These are phyloP conservation scores for Sparassis latifolia DNA, from an alignment of 1,284 basidiomycete genomes.

Conservation along the genomic window DNA sequence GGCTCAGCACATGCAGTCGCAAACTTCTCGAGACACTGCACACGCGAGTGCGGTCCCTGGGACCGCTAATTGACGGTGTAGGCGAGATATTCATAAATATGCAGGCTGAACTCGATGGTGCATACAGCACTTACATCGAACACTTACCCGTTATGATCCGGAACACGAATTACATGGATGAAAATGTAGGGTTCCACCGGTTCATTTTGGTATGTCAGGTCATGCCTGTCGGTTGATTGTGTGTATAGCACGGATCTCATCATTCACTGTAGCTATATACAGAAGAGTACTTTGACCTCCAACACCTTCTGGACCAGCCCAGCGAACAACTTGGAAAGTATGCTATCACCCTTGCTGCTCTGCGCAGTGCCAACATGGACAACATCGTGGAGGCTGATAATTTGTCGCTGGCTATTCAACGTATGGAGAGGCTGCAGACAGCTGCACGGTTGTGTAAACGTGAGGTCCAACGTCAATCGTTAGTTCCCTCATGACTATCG, in stretches of 20 bases:
- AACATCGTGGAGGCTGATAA: slow-evolving; percentile 80
- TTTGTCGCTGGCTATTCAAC: slow-evolving; percentile 65
- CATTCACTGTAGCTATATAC: slow-evolving; percentile 63
- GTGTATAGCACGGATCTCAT: slow-evolving; percentile 7
- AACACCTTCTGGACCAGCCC: slow-evolving; percentile 83
- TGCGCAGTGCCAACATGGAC: slow-evolving; percentile 71
- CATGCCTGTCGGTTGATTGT: not conserved
- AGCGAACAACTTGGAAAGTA: slow-evolving; percentile 89
- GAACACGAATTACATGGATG: slow-evolving; percentile 73
- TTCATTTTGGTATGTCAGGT: slow-evolving; percentile 74
- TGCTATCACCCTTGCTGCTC: slow-evolving; percentile 81
- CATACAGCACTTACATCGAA: slow-evolving; percentile 84
- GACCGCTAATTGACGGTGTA: slow-evolving; percentile 77
- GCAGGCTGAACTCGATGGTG: slow-evolving; percentile 81
- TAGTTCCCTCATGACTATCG: slow-evolving; percentile 25
- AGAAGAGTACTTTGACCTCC: slow-evolving; percentile 76
- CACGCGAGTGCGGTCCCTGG: slow-evolving; percentile 84
- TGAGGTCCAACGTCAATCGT: slow-evolving; percentile 86
- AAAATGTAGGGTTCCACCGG: slow-evolving; percentile 76
- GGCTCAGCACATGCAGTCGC: slow-evolving; percentile 78
- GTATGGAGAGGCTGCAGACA: slow-evolving; percentile 72
- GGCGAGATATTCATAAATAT: slow-evolving; percentile 90
- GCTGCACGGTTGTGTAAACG: slow-evolving; percentile 74
- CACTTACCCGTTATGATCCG: slow-evolving; percentile 84
- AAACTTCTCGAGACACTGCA: slow-evolving; percentile 80